Percentiles rank a stretch among this genome's conserved stretches.
phyloP scores from a whole-genome alignment of 23 red algal genomes.

The Gracilaria vermiculophylla region DNA sequence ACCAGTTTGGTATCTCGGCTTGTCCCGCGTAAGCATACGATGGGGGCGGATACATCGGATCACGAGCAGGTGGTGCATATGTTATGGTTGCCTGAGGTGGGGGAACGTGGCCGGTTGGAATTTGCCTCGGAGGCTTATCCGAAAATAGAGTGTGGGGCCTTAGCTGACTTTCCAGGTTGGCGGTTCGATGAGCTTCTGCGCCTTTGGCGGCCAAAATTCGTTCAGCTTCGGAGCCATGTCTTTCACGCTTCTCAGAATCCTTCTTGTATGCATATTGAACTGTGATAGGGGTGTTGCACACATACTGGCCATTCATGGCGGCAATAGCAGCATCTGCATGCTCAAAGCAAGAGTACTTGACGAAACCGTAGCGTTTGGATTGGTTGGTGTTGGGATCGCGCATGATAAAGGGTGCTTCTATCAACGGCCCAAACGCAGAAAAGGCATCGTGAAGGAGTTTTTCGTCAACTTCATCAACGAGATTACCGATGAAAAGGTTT shows the following conservation, averaged over 20 bases:
- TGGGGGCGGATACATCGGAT: not conserved
- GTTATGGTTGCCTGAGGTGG: not conserved
- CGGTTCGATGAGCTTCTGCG: conserved; percentile 14
- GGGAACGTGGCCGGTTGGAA: not conserved
- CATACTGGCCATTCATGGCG: conserved; percentile 77
- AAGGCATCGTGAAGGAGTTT: conserved; percentile 79
- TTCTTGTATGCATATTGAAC: conserved; percentile 94
- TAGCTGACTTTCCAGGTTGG: not conserved
- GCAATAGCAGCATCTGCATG: conserved; percentile 77
- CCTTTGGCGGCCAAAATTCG: conserved; percentile 68
- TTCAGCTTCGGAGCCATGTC: conserved; percentile 86
- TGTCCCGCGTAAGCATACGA: not conserved
- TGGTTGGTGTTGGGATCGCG: conserved; percentile 51
- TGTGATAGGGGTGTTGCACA: conserved; percentile 69
- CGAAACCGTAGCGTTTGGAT: conserved; percentile 73
- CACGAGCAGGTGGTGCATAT: not conserved
- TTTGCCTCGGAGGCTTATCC: conserved; percentile 19
- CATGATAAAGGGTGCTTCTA: conserved; percentile 82
- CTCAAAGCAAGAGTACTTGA: conserved; percentile 81
- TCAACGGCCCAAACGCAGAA: conserved; percentile 70
- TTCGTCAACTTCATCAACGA: conserved; percentile 85
- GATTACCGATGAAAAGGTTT: conserved; percentile 94
- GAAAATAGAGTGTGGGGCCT: conserved; percentile 44
- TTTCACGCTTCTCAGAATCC: conserved; percentile 60
- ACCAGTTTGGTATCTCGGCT: not conserved